These are phyloP conservation scores for Oryza australiensis DNA, from an alignment of 176 grass and related monocot species.

Conservation along the genomic window DNA sequence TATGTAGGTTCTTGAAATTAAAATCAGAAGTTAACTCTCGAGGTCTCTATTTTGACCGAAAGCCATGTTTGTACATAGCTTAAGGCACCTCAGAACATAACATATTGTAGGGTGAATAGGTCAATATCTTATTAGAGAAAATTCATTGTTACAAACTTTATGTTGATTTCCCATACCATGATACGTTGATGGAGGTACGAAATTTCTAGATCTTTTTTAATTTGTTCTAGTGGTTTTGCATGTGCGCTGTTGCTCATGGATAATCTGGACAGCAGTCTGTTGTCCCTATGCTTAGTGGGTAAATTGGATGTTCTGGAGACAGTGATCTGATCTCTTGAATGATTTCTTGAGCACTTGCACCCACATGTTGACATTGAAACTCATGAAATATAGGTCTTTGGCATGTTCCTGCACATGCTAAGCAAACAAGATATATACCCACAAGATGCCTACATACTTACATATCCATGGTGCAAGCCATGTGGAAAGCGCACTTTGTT, in stretches of 20 bases:
- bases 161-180: slow-evolving; percentile 6
- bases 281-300: neutral
- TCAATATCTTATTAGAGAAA: neutral
- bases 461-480: neutral
- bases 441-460: neutral
- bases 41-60: neutral
- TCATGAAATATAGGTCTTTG: neutral
- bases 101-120: neutral
- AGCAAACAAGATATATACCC: slow-evolving; percentile 21
- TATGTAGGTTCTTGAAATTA: too few relatives aligned
- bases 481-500: slow-evolving; percentile 28
- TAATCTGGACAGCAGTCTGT: slow-evolving; percentile 9
- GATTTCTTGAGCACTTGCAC: slow-evolving; percentile 21
- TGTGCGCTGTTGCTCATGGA: neutral
- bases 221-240: neutral
- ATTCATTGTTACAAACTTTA: neutral
- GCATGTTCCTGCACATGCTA: slow-evolving; percentile 25
- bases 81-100: neutral
- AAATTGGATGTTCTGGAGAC: neutral
- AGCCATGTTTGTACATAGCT: neutral
- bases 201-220: neutral
- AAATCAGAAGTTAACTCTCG: neutral
- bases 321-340: neutral
- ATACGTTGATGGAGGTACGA: neutral
- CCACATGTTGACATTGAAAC: slow-evolving; percentile 8